Evolutionary conservation across 2,329 filamentous ascomycete species (phyloP), one percentile per base, ranked within the genome.

Genomic region (Fusarium chaquense): DNA sequence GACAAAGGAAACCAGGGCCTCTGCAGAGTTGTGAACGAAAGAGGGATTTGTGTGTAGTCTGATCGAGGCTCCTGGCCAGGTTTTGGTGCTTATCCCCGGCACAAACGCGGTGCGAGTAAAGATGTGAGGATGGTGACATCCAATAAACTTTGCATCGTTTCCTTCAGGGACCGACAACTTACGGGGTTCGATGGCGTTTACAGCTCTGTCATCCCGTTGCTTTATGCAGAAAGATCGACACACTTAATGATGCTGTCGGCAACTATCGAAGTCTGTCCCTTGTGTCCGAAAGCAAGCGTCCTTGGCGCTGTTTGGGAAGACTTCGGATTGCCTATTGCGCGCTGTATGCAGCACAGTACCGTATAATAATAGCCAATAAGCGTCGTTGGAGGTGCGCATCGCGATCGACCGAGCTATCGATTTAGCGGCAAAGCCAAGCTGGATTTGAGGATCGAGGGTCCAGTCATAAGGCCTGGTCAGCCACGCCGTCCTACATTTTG

Each of bases 401-500:
- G 45, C 41, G 73, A 75, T 75, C 73, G 69, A 61, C 69, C 51
- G 52, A 70, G 66, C 71, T 71, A 74, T 62, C 65, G 55, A 58
- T 64, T 62, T 73, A 73, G 72, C 66, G 70, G 67, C 61, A 54
- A 70, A 74, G 69, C 71, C 69, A 75, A 75, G 70, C 64, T 64
- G 60, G 18, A 44, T 62, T 58, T 60, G 57, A 67, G 52, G 54
- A 40, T 59, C 41, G 62, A 53, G 62, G 54, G 56, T 30, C 63
- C 45, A 71, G 54, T 68, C 33, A 20, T 30, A 56, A 56, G 52
- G 43, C 50, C 51, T 61, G 56, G 35, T 20, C 46, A 36, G 50
- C 58, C 55, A 49, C 33, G 58, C 64, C 60, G 36, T 53, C 30
- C 50, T n/a, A 33, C 53, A 15, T 35, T 46, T 22, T 36, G 50